Evolutionary conservation across 768 basidiomycete genomes (phyloP), one percentile per base, ranked within the genome.

Genomic region (Rhodotorula diobovata): DNA sequence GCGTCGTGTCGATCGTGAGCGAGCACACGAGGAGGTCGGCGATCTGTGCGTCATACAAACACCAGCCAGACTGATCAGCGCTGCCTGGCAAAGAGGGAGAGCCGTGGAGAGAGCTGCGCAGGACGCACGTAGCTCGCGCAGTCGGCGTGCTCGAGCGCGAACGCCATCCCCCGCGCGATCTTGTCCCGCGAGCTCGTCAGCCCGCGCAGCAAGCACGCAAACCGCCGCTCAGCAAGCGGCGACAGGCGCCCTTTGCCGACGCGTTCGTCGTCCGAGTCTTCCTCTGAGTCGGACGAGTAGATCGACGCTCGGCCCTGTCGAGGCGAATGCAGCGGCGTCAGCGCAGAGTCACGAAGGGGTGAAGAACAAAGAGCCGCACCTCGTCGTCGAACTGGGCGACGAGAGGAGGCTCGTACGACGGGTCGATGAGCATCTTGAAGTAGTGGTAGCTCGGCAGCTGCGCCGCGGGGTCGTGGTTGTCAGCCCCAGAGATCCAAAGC

Each of bases 151-250:
- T 94, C 92, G 54, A 99, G 84, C 72, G 93, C 91, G 79, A 98
- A 98, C n/a, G 89, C 86, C 96, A 98, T 99, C 71, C 90, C 93
- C 34, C 93, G 85, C 43, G 92, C 96, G 50, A 98, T 87, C 80
- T 94, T 92, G 11, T 90, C 93, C 67, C 93, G 83, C 76, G 88
- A 87, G 6, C 93, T 93, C 14, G 88, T 88, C 77, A 98, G 82
- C 14, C 87, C 88, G 30, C 96, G 87, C 54, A 99, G 84, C 88
- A 97, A 91, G 5, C 88, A 87, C 81, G 96, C 91, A 76, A 98
- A 94, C 64, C 93, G 84, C 71, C 85, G 87, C 63, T 90, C 85
- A 35, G 94, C 91, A 34, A 91, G 81, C 77, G 84, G 87, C 7
- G 93, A 93, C 3, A 99, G 84, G 32, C 83, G 83, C 57, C 84